These are phyloP conservation scores for Ophiognomonia clavigignenti-juglandacearum DNA, from an alignment of 2,329 filamentous ascomycete genomes.

Conservation along the genomic window DNA sequence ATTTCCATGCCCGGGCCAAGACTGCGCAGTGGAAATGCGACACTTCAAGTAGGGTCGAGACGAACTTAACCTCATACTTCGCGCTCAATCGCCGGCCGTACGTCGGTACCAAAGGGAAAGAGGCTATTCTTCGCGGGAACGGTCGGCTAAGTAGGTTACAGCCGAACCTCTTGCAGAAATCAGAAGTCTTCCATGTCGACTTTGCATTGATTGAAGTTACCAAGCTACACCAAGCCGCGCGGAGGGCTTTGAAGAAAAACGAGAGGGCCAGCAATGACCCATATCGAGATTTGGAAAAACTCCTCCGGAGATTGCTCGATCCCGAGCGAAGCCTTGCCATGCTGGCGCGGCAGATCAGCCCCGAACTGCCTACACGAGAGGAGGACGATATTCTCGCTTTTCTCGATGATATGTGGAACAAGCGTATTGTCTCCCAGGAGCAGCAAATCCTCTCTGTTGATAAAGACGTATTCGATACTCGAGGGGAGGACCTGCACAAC, in stretches of 20 bases:
- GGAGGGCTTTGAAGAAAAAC: slow-evolving; percentile 8
- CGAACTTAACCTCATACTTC: slow-evolving; percentile 6
- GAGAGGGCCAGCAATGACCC: slow-evolving; percentile 13
- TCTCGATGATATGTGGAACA: slow-evolving; percentile 28
- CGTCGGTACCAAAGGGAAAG: slow-evolving; percentile 15
- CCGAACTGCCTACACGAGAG: slow-evolving; percentile 20
- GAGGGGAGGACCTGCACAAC: slow-evolving; percentile 23
- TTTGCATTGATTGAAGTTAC: slow-evolving; percentile 35
- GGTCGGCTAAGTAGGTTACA: slow-evolving; percentile 13
- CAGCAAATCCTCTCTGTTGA: slow-evolving; percentile 27
- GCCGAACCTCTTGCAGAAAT: slow-evolving; percentile 3
- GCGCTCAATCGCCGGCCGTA: slow-evolving; percentile 22
- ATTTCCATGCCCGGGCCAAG: slow-evolving; percentile 15
- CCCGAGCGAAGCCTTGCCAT: neutral
- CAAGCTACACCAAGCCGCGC: slow-evolving; percentile 2
- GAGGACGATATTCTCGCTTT: slow-evolving; percentile 31
- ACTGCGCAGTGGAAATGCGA: slow-evolving; percentile 18
- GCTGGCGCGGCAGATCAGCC: neutral
- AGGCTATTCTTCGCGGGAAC: slow-evolving; percentile 16
- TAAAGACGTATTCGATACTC: slow-evolving; percentile 24
- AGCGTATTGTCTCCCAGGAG: slow-evolving; percentile 18
- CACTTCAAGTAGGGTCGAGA: neutral
- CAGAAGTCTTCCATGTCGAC: slow-evolving; percentile 38
- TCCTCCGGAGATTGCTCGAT: slow-evolving; percentile 11
- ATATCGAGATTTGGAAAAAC: slow-evolving; percentile 15